These are phyloP conservation scores for Aureobasidium zeae DNA, from an alignment of 2,329 filamentous ascomycete genomes.

Conservation along the genomic window DNA sequence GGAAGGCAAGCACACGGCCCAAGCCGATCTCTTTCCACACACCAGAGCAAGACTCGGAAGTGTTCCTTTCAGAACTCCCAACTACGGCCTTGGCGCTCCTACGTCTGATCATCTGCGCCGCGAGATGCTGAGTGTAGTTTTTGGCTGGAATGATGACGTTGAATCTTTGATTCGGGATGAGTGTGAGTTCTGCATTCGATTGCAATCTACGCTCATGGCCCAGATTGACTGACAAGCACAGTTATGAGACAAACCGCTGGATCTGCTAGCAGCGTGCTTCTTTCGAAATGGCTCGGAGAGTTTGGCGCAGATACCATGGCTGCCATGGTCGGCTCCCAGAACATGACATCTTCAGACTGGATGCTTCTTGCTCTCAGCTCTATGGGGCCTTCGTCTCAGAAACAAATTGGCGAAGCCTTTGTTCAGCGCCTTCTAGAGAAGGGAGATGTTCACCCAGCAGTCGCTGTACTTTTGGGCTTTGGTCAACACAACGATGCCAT, in stretches of 20 bases:
- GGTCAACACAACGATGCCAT: constrained; percentile 91
- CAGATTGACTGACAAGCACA: constrained; percentile 21
- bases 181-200: constrained; percentile 34
- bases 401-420: constrained; percentile 83
- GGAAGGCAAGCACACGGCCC: constrained; percentile 47
- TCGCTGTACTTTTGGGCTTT: constrained; percentile 84
- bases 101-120: constrained; percentile 64
- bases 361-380: constrained; percentile 88
- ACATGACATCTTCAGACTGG: constrained; percentile 93
- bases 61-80: constrained; percentile 67
- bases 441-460: constrained; percentile 83
- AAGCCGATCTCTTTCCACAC: constrained; percentile 76
- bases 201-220: constrained; percentile 16
- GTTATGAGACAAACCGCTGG: constrained; percentile 62
- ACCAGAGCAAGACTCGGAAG: constrained; percentile 73
- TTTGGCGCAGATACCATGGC: constrained; percentile 72
- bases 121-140: constrained; percentile 89
- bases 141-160: constrained; percentile 86
- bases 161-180: constrained; percentile 77
- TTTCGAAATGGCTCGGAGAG: constrained; percentile 89
- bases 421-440: constrained; percentile 83
- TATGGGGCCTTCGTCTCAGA: constrained; percentile 67
- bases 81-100: constrained; percentile 36
- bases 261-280: constrained; percentile 68
- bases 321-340: constrained; percentile 62